Base-by-base conservation (phyloP, 495 filamentous ascomycete genomes). In the Penicillium coffeae region DNA sequence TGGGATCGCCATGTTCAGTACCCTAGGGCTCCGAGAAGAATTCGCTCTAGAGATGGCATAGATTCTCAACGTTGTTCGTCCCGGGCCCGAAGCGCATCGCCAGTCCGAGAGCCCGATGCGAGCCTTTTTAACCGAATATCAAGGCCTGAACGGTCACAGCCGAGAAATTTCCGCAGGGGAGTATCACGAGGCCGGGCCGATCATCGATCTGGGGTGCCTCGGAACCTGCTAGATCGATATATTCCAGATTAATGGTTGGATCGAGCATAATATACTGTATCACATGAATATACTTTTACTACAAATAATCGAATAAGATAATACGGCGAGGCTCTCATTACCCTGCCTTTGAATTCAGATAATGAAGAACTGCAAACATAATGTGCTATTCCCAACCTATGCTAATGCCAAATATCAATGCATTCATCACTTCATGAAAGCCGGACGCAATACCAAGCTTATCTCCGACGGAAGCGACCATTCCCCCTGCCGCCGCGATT, bases 1-100 rank as follows among this genome's bases (percentile, higher is more conserved):
- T 96, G 89, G 89, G 90, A 96, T 71, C 76, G 82, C 21, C 68
- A 84, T 64, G 88, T 93, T 10, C 87, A 90, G 58, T 95, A 96
- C 57, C 60, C 21, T 21, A 38, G 25, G 18, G 37, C 18, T 13
- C 21, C 12, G 8, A 42, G 30, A 15, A 33, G 20, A 7, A 7
- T 18, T 16, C 20, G 19, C 32, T 13, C 10, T 45, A 18, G 9
- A 15, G 39, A 36, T 40, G 14, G 40, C 19, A 36, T 32, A 9
- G 20, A 19, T 49, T 41, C 15, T 30, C 37, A 3, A 1, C 25
- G 19, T 42, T 45, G 13, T 27, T 10, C 13, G 3, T 8, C 20
- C 14, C 50, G 42, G 3, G 40, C 39, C 39, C 54, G 62, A 20
- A 56, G 52, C 15, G 50, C 62, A 15, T 66, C 62, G n/a, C 61